Conservation (phyloP, 2,329 filamentous ascomycete genomes). For the Triangularia verruculosa region DNA sequence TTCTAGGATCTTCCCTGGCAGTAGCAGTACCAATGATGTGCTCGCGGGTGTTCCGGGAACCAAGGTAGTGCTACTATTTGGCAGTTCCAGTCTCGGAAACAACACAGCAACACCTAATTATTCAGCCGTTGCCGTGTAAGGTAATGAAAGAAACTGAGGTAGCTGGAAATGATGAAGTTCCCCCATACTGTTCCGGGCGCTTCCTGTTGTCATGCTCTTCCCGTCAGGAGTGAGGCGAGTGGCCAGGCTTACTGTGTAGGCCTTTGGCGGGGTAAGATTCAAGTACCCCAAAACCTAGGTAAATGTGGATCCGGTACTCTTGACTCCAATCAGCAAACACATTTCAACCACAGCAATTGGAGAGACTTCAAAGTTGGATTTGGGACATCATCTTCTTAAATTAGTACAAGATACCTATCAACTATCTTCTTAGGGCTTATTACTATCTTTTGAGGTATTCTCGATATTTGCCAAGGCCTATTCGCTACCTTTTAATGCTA, state of each 20-base stretch:
- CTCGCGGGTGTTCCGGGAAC: constrained; percentile 18
- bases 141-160: background rate
- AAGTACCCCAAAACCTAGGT: no score
- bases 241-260: background rate
- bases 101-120: background rate
- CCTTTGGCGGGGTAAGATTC: background rate
- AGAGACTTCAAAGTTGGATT: background rate
- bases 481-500: no score
- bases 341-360: background rate
- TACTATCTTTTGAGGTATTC: background rate
- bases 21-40: constrained; percentile 12
- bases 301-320: background rate
- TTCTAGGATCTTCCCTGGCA: constrained; percentile 15
- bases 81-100: background rate
- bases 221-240: no score
- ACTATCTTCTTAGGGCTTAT: no score
- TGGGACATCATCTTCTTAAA: background rate
- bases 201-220: background rate
- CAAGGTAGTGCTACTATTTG: constrained; percentile 15
- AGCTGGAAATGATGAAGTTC: background rate
- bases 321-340: background rate
- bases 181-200: background rate
- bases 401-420: no score
- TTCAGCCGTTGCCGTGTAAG: background rate
- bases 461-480: no score